Base-by-base conservation (phyloP, 192 early-diverging fungal species). In the Irineochytrium annulatum region DNA sequence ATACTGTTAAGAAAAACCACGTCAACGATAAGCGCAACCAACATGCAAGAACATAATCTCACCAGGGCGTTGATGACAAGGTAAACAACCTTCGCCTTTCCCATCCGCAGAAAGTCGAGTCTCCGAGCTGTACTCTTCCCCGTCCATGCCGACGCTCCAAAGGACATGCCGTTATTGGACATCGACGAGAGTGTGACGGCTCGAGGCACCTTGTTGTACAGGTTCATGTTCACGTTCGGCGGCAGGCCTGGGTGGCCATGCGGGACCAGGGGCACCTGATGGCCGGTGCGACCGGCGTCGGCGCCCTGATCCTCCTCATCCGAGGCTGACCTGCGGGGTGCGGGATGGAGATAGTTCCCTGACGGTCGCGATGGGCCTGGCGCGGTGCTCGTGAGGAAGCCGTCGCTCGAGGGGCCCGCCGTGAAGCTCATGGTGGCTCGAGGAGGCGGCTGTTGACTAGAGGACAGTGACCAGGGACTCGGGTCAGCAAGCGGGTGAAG, bases 71-170 rank as follows among this genome's bases (percentile, higher is more conserved):
- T 49, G 11, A 49, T 24, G 11, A 49, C 46, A 8, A 49, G 17
- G 26, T 17, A 49, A 14, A 49, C 46, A 49, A 49, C 26, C 46
- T 49, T 49, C 17, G 17, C 26, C 46, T 49, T 49, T 8, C 46
- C 22, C 46, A 49, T 49, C 46, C 46, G 13, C 46, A 24, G 13
- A 14, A 49, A 49, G 26, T 49, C 46, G 17, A 49, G 26, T 24
- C 46, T 49, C 46, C 46, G 13, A 14, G 46, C 46, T 24, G 46
- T 49, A 22, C 46, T 49, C 46, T 49, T 49, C 46, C 46, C 46
- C 11, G 46, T 49, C 46, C 46, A 49, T 6, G 26, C 11, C 46
- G 46, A 49, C 13, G 11, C 26, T 8, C 46, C 46, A 8, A 8
- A 8, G 17, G 22, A 49, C 46, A 22, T 49, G 8, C 11, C 37